Evolutionary conservation across 148 eudicot genomes (phyloP).

Genomic region (Rhododendron ferrugineum): DNA sequence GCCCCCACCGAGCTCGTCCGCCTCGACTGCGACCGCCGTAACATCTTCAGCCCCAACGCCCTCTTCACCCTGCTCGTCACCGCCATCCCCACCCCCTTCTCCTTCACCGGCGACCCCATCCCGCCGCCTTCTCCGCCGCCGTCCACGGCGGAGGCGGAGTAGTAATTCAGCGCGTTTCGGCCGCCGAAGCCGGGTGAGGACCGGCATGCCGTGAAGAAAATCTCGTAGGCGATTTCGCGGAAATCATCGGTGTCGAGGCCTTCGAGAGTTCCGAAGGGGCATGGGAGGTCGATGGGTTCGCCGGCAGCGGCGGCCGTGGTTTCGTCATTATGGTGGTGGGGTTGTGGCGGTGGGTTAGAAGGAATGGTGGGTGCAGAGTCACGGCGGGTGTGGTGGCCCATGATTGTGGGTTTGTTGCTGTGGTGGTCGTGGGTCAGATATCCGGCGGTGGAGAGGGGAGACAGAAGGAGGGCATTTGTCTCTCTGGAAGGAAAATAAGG

Average conservation of each 20-base stretch:
- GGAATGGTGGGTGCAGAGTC: slow-evolving; percentile 24
- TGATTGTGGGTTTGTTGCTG: slow-evolving; percentile 5
- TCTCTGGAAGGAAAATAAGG: neutral
- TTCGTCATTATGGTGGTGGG: neutral
- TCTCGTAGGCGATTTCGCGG: slow-evolving; percentile 78
- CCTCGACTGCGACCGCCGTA: slow-evolving; percentile 44
- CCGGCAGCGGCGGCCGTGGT: slow-evolving; percentile 4
- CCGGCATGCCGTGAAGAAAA: slow-evolving; percentile 87
- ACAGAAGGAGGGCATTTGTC: slow-evolving; percentile 34
- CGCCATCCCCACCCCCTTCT: slow-evolving; percentile 74
- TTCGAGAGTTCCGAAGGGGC: slow-evolving; percentile 54
- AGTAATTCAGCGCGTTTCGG: slow-evolving; percentile 30
- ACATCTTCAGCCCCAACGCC: slow-evolving; percentile 64
- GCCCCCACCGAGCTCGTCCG: slow-evolving; percentile 29
- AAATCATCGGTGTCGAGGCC: slow-evolving; percentile 59
- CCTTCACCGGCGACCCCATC: slow-evolving; percentile 30
- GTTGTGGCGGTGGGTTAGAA: slow-evolving; percentile 9
- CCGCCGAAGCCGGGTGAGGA: slow-evolving; percentile 93
- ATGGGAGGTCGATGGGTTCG: slow-evolving; percentile 28
- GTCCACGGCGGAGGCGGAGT: slow-evolving; percentile 27
- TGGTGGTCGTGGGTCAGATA: slow-evolving; percentile 14
- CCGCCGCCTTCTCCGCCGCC: slow-evolving; percentile 18
- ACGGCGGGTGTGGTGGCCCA: slow-evolving; percentile 36
- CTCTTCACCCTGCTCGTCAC: slow-evolving; percentile 70
- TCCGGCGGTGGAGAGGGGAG: slow-evolving; percentile 33